A percentile compares a stretch with the other conserved stretches of the same genome.
phyloP scores from a whole-genome alignment of 1,139 yeast species.

The Citeromyces hawaiiensis region DNA sequence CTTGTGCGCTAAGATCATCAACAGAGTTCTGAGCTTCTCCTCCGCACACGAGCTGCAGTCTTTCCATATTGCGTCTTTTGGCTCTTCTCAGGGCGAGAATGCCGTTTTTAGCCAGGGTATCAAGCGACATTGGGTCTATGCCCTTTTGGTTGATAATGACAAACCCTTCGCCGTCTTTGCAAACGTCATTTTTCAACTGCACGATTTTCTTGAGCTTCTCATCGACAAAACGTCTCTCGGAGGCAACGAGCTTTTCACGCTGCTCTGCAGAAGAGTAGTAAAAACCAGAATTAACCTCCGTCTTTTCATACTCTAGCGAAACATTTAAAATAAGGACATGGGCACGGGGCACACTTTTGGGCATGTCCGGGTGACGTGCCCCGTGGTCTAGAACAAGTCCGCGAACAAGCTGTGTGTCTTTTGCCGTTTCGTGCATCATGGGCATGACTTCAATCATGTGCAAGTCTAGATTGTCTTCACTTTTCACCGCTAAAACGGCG shows the following conservation, averaged over 20 bases:
- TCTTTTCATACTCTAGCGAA: constrained; percentile 91
- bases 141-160: constrained; percentile 98
- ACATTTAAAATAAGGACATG: constrained; percentile 81
- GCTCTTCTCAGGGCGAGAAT: constrained; percentile 95
- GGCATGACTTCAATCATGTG: constrained; percentile 98
- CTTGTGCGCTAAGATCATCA: constrained; percentile 74
- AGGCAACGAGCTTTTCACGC: constrained; percentile 86
- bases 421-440: constrained; percentile 87
- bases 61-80: constrained; percentile 97
- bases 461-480: constrained; percentile 54
- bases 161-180: constrained; percentile 68
- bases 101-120: constrained; percentile 84
- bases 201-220: constrained; percentile 85
- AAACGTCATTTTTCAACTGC: constrained; percentile 84
- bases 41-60: constrained; percentile 90
- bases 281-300: constrained; percentile 95
- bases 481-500: constrained; percentile 74
- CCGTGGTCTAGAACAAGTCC: constrained; percentile 98
- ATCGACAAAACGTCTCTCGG: constrained; percentile 91
- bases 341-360: constrained; percentile 74
- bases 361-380: constrained; percentile 99
- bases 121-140: constrained; percentile 96
- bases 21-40: constrained; percentile 98
- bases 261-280: constrained; percentile 93
- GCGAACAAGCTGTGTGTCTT: constrained; percentile 69